phyloP scores from a whole-genome alignment of 305 asterid genomes.

The Fraxinus platypoda region DNA sequence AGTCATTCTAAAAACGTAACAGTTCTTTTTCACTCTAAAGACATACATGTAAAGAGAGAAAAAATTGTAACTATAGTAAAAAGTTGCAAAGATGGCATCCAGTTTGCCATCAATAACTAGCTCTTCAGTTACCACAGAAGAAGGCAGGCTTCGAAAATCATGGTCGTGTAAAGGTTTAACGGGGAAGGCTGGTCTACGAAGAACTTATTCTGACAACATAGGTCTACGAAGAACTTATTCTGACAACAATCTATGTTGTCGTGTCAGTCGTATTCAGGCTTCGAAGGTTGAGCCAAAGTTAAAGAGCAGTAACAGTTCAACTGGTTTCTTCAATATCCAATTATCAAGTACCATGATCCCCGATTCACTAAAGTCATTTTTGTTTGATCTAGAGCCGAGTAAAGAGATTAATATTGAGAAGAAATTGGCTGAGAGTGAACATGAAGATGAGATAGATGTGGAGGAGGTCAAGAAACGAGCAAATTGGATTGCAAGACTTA shows the following conservation, averaged over 20 bases:
- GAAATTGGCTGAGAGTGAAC: conserved; percentile 5
- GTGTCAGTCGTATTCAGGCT: conserved; percentile 29
- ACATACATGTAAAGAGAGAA: not conserved
- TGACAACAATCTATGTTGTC: conserved; percentile 46
- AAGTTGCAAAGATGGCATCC: conserved; percentile 46
- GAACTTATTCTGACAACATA: conserved; percentile 59
- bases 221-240: conserved; percentile 48
- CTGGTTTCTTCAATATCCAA: conserved; percentile 48
- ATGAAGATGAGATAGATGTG: conserved; percentile 14
- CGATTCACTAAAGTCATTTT: conserved; percentile 38
- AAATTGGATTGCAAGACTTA: conserved; percentile 69
- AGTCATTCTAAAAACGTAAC: not conserved
- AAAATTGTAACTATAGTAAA: not conserved
- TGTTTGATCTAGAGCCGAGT: conserved; percentile 39
- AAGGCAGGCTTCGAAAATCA: conserved; percentile 40
- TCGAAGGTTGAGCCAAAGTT: conserved; percentile 38
- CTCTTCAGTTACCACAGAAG: conserved; percentile 32
- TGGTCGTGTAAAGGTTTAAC: conserved; percentile 33
- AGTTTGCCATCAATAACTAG: conserved; percentile 18
- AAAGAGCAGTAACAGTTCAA: conserved; percentile 40
- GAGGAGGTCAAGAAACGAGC: conserved; percentile 38
- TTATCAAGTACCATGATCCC: conserved; percentile 27
- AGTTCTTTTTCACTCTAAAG: not conserved
- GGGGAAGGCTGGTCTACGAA: conserved; percentile 27
- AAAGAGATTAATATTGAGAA: conserved; percentile 27